Conservation (phyloP, 306 rosid genomes). For the Trichosanthes truncata region DNA sequence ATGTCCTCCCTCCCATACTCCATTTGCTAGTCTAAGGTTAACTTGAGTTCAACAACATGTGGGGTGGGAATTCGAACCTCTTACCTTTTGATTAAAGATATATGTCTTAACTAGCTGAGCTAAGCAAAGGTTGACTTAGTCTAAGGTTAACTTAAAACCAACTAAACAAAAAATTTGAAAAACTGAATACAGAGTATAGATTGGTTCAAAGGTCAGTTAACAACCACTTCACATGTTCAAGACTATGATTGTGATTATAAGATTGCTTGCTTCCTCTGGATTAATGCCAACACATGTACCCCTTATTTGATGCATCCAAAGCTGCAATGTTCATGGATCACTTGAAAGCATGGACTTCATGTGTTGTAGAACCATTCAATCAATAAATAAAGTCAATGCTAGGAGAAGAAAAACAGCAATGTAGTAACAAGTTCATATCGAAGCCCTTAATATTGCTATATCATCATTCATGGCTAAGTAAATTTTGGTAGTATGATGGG, state of each 20-base stretch:
- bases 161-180: neutral
- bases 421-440: neutral
- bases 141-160: neutral
- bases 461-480: neutral
- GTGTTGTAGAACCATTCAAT: neutral
- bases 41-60: neutral
- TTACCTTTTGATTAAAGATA: neutral
- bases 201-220: neutral
- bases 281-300: neutral
- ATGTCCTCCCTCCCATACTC: neutral
- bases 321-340: neutral
- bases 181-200: neutral
- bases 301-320: neutral
- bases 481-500: neutral
- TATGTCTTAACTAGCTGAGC: neutral
- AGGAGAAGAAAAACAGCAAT: neutral
- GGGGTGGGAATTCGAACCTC: neutral
- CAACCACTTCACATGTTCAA: neutral
- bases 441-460: neutral
- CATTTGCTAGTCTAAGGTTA: neutral
- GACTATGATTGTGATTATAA: neutral
- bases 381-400: neutral
- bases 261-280: neutral
- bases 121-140: neutral
- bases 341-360: neutral